These are phyloP conservation scores for Debaryomyces nepalensis DNA, from an alignment of 1,139 yeast genomes.

Conservation along the genomic window DNA sequence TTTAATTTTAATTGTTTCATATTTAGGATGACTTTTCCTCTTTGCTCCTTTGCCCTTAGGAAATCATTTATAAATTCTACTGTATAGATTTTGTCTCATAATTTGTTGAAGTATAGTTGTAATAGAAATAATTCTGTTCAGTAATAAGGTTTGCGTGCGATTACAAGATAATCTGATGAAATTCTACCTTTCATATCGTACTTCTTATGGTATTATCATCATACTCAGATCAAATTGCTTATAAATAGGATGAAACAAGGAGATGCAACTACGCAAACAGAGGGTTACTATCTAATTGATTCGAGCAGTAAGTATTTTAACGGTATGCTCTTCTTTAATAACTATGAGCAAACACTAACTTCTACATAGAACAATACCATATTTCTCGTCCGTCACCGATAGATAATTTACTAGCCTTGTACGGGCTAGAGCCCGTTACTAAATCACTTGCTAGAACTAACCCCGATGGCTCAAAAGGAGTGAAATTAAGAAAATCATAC, in stretches of 20 bases:
- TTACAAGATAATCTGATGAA: not conserved
- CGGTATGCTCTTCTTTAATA: not conserved
- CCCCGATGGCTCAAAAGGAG: conserved; percentile 87
- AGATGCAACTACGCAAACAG: conserved; percentile 16
- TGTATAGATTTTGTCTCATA: conserved; percentile 10
- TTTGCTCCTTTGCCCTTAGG: not conserved
- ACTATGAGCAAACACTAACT: conserved; percentile 19
- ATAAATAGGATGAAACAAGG: conserved; percentile 10
- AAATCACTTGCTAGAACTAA: conserved; percentile 85
- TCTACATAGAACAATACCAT: conserved; percentile 37
- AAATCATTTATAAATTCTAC: conserved; percentile 7
- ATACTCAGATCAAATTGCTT: not conserved
- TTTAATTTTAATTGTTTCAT: conserved; percentile 11
- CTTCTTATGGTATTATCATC: not conserved
- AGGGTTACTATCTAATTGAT: conserved; percentile 30
- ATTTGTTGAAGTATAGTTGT: conserved; percentile 5
- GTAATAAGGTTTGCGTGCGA: conserved; percentile 1
- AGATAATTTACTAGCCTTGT: conserved; percentile 69
- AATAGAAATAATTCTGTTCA: conserved; percentile 1
- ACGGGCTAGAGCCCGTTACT: conserved; percentile 70
- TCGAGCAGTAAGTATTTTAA: conserved; percentile 25
- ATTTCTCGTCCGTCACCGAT: conserved; percentile 69
- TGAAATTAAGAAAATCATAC: conserved; percentile 88
- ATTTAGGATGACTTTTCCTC: conserved; percentile 4
- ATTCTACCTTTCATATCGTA: not conserved